Base-by-base conservation (phyloP, 768 basidiomycete species). In the Kwoniella pini region DNA sequence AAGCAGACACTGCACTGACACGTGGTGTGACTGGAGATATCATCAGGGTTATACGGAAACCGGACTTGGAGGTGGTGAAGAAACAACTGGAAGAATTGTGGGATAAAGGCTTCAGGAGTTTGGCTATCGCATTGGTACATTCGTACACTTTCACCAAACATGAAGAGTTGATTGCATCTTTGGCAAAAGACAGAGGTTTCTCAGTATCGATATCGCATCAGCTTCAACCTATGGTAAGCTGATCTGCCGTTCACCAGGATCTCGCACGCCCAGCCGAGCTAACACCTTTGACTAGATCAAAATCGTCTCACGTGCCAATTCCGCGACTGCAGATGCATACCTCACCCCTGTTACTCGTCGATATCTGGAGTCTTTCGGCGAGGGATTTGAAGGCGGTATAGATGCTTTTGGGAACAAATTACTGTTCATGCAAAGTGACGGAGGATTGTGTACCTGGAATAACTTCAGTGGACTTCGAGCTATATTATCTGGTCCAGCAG, bases 361-460 rank as follows among this genome's bases (percentile, higher is more conserved):
- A 36, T 74, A 74, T 43, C 61, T 74, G 28, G 65, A 65, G 38
- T 36, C 33, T 36, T 36, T 36, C 33, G 33, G 33, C 7, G 33
- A 36, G 15, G 33, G 33, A 36, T 36, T 36, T 36, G 33, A 36
- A 36, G 33, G 33, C 7, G 33, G 33, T 7, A 36, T 36, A 7
- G 33, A 36, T 7, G 33, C 33, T 7, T 36, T 36, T 15, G 33
- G 33, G 33, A 36, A 30, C 33, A 36, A 36, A 42, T 19, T 72
- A 15, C 55, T 62, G 22, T 97, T 96, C 74, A 98, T 97, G 95
- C 89, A 88, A 40, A 90, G 88, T 59, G 94, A 98, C 70, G 95
- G 72, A 30, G 69, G 69, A 19, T 15, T 45, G 39, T 53, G 31
- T 19, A 43, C 33, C n/a, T n/a, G 53, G 21, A 46, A 7, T 57